phyloP scores from a whole-genome alignment of 805 yeast species.

The Suhomyces xylopsoci region DNA sequence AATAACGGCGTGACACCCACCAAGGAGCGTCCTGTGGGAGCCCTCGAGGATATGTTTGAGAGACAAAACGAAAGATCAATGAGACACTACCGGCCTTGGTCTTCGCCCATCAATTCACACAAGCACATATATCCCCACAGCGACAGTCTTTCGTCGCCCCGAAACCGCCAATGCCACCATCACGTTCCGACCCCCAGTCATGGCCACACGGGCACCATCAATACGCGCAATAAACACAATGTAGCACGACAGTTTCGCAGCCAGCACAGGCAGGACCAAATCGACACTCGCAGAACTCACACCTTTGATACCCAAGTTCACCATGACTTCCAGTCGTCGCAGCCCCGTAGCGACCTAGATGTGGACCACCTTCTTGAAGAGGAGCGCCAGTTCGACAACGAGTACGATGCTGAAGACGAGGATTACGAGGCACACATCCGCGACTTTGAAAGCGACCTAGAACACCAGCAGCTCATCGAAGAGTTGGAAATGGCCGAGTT shows the following conservation, averaged over 20 bases:
- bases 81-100: conserved; percentile 14
- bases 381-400: conserved; percentile 12
- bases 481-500: conserved; percentile 14
- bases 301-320: conserved; percentile 15
- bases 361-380: conserved; percentile 22
- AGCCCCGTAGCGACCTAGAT: conserved; percentile 11
- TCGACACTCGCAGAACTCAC: conserved; percentile 16
- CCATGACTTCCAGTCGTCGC: conserved; percentile 2
- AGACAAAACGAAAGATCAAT: conserved; percentile 16
- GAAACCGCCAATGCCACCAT: neutral
- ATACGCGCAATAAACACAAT: conserved; percentile 19
- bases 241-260: conserved; percentile 23
- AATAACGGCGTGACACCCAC: neutral
- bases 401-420: conserved; percentile 5
- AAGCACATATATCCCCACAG: neutral
- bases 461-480: conserved; percentile 11
- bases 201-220: conserved; percentile 11
- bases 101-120: conserved; percentile 5
- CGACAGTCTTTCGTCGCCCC: conserved; percentile 1
- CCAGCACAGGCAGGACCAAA: conserved; percentile 20
- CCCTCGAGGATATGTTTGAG: conserved; percentile 16
- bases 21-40: neutral
- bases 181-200: neutral
- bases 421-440: conserved; percentile 11
- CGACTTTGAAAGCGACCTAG: conserved; percentile 18